Base-by-base conservation (phyloP, 768 basidiomycete genomes). In the Exidia glandulosa region DNA sequence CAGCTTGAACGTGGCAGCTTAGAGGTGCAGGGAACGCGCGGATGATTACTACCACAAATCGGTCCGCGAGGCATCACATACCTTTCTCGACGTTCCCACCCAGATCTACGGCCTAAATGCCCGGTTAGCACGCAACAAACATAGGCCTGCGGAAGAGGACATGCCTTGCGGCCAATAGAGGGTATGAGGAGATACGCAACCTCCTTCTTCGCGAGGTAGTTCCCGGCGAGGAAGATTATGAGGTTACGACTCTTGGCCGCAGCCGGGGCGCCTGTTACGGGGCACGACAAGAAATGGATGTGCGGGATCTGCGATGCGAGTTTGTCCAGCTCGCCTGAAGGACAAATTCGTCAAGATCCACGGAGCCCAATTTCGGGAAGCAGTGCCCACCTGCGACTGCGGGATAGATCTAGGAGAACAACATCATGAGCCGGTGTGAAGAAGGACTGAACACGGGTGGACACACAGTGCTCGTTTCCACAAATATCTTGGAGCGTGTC, bases 61-160 rank as follows among this genome's bases (percentile, higher is more conserved):
- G n/a, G n/a, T n/a, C 34, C 55, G 19, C 10, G 16, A 55, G 37
- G 33, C 31, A n/a, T n/a, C 36, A 61, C 64, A 10, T 33, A 80
- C 88, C 90, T 72, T 89, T 87, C 74, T 93, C 89, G 32, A 94
- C 77, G 69, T 94, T 91, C 29, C 81, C 84, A 27, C 93, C 93
- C 12, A 95, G 77, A 69, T 94, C 93, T n/a, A n/a, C n/a, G n/a
- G n/a, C n/a, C n/a, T n/a, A n/a, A n/a, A n/a, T n/a, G n/a, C n/a
- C n/a, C n/a, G n/a, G n/a, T n/a, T n/a, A n/a, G n/a, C n/a, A n/a
- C n/a, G n/a, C n/a, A 67, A 76, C 73, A 7, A 71, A 63, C 63
- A 59, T 25, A 50, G 30, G 16, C 16, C 10, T 3, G 19, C n/a
- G n/a, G n/a, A n/a, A n/a, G n/a, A n/a, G n/a, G n/a, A 23, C 86